Conservation (phyloP, 768 basidiomycete genomes). For the Naematelia aurantialba region DNA sequence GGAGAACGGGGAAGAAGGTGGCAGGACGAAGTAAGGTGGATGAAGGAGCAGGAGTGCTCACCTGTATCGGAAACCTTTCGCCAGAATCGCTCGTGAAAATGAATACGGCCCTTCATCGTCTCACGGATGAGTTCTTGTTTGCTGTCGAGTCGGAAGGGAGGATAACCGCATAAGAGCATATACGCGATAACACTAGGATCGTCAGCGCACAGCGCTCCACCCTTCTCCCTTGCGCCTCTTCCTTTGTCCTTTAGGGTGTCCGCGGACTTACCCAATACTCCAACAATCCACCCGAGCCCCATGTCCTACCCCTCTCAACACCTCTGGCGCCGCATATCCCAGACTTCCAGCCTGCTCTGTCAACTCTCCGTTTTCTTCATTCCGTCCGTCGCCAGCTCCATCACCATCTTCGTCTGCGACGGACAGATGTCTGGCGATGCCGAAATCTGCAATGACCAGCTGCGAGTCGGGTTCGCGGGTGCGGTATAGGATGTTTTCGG, state of each 20-base stretch:
- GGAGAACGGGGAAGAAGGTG: too few relatives aligned
- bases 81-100: slow-evolving; percentile 95
- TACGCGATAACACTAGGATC: slow-evolving; percentile 78
- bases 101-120: slow-evolving; percentile 76
- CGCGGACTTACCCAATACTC: slow-evolving; percentile 82
- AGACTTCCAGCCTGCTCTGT: slow-evolving; percentile 55
- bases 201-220: not conserved
- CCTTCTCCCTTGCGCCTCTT: too few relatives aligned
- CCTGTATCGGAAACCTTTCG: slow-evolving; percentile 77
- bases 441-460: slow-evolving; percentile 94
- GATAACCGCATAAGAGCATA: slow-evolving; percentile 89
- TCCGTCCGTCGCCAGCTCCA: slow-evolving; percentile 11
- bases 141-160: slow-evolving; percentile 86
- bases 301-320: slow-evolving; percentile 67
- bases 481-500: slow-evolving; percentile 92
- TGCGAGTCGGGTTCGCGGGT: slow-evolving; percentile 71
- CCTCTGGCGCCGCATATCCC: slow-evolving; percentile 80
- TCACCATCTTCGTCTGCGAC: slow-evolving; percentile 24
- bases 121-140: slow-evolving; percentile 70
- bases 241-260: not conserved
- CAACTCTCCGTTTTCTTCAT: slow-evolving; percentile 14
- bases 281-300: slow-evolving; percentile 91
- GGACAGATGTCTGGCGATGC: slow-evolving; percentile 59
- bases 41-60: too few relatives aligned
- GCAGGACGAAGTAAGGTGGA: too few relatives aligned